These are phyloP conservation scores for Geosmithia morbida DNA, from an alignment of 2,329 filamentous ascomycete genomes.

Conservation along the genomic window DNA sequence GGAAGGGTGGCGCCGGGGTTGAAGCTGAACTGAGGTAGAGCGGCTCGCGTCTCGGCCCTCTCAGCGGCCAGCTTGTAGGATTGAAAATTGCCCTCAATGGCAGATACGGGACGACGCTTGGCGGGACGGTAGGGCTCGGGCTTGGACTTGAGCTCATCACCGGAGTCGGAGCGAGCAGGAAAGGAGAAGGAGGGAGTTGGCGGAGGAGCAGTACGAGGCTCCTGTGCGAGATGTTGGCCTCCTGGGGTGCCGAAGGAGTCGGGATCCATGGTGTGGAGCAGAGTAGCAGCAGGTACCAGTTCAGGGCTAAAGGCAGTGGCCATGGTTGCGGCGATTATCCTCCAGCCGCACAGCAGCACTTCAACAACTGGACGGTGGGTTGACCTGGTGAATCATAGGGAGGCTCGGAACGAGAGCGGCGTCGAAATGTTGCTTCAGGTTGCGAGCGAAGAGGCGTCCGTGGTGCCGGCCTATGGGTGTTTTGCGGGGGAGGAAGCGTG, in stretches of 20 bases:
- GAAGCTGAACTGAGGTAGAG: conserved; percentile 40
- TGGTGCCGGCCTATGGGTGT: no score
- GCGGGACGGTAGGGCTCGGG: conserved; percentile 31
- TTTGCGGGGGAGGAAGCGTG: no score
- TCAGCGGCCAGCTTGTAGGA: conserved; percentile 15
- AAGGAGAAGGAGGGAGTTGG: conserved; percentile 55
- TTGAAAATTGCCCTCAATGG: conserved; percentile 28
- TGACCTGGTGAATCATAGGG: conserved; percentile 24
- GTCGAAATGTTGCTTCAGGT: neutral
- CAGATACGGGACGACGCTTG: conserved; percentile 36
- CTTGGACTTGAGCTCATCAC: conserved; percentile 26
- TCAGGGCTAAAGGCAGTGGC: conserved; percentile 24
- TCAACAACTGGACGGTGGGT: conserved; percentile 25
- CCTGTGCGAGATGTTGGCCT: conserved; percentile 6
- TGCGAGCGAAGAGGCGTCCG: no score
- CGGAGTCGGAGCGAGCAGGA: conserved; percentile 47
- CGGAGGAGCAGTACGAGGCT: conserved; percentile 17
- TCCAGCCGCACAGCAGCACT: conserved; percentile 34
- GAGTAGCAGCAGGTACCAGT: conserved; percentile 15
- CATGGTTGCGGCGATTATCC: conserved; percentile 16
- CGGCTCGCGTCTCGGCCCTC: conserved; percentile 17
- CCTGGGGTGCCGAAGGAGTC: conserved; percentile 8
- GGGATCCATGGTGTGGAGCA: conserved; percentile 10
- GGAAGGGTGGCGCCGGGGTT: conserved; percentile 30
- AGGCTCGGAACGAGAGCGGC: neutral